These are phyloP conservation scores for Phoma sp. DNA, from an alignment of 2,329 filamentous ascomycete genomes.

Conservation along the genomic window DNA sequence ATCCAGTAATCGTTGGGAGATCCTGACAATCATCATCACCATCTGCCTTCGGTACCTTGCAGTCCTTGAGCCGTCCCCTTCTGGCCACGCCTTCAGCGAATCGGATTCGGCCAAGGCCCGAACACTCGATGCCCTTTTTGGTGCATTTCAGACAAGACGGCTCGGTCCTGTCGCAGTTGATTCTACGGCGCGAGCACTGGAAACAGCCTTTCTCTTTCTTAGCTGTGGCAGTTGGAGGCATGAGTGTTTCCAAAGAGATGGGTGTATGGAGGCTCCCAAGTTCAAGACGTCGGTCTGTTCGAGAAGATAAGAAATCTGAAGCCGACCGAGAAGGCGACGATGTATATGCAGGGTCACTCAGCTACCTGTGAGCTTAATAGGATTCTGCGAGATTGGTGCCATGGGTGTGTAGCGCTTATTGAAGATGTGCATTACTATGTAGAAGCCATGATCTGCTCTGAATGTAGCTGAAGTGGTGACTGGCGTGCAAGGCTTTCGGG, in stretches of 20 bases:
- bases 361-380: neutral
- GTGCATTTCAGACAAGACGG: constrained; percentile 50
- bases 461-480: neutral
- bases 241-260: neutral
- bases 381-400: neutral
- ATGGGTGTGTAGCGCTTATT: neutral
- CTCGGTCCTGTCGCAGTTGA: constrained; percentile 50
- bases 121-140: constrained; percentile 49
- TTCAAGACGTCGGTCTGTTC: too few species aligned
- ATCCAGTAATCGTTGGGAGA: constrained; percentile 1
- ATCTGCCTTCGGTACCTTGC: constrained; percentile 17
- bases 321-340: too few species aligned
- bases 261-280: too few species aligned
- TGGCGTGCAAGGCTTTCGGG: neutral
- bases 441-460: neutral
- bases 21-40: neutral
- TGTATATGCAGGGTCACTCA: neutral
- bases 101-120: constrained; percentile 48
- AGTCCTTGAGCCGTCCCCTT: constrained; percentile 24
- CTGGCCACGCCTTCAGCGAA: constrained; percentile 43
- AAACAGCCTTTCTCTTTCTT: constrained; percentile 39
- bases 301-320: too few species aligned
- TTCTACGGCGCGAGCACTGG: constrained; percentile 48
- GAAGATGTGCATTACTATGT: neutral
- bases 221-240: neutral